Evolutionary conservation across 768 basidiomycete genomes (phyloP), one percentile per base, ranked within the genome.

Genomic region (Psilocybe tampanensis): DNA sequence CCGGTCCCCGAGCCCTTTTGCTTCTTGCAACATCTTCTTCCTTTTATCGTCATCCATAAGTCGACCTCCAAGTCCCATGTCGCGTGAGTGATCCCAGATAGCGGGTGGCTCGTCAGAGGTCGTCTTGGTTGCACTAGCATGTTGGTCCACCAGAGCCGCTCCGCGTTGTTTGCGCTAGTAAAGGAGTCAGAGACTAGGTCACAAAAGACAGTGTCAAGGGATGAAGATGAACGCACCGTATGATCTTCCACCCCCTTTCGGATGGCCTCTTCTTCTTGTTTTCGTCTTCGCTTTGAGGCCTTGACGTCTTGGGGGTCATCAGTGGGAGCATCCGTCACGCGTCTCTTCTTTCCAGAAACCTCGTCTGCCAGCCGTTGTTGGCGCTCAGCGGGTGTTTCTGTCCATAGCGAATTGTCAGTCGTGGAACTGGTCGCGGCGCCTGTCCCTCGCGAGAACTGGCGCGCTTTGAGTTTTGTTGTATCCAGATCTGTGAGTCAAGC

Each of bases 341-440:
- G 83, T 55, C 90, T 82, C 65, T 92, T 90, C 74, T 92, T 94
- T 41, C 97, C 96, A n/a, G 88, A 82, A 1, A 97, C 88, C 70
- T 99, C 96, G 67, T 98, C 96, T 1, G 87, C 86, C n/a, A 98
- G 76, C 1, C 97, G 83, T 65, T 96, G 89, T 68, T 93, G 94
- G 15, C 89, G 82, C 68, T 98, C 94, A 0, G 88, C 88, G 0
- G 97, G 97, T 0, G 97, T 98, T 76, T 99, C 97, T 0, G 97
- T 99, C 97, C 97, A 99, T 12, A 96, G 79, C 2, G 86, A 87
- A 53, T 73, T 81, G 62, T 90, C 90, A 7, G 72, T 72, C 43
- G 77, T 70, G 1, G 76, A 72, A 12, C 74, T 68, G 2, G 70
- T 64, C 13, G 84, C 70, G 15, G 79, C 77, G n/a, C 73, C 60